Conservation (phyloP, 306 rosid genomes). For the Elaeagnus macrophylla region DNA sequence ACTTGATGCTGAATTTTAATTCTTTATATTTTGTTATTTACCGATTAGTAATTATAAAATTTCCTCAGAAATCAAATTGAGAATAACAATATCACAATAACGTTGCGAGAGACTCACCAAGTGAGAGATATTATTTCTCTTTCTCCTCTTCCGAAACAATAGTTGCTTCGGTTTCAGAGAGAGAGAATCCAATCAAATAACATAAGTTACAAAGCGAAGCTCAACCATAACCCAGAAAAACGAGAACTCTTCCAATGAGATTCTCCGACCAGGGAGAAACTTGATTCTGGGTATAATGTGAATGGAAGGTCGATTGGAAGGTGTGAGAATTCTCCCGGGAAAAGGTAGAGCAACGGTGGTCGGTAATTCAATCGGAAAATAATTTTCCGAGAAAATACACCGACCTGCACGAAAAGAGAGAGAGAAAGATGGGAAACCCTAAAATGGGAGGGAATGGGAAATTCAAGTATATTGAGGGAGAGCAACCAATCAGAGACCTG, state of each 20-base stretch:
- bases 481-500: slow-evolving; percentile 11
- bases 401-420: slow-evolving; percentile 42
- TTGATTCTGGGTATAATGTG: not conserved
- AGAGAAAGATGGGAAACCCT: slow-evolving; percentile 4
- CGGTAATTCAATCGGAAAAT: slow-evolving; percentile 29
- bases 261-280: no score
- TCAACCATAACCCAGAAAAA: not conserved
- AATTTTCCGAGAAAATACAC: slow-evolving; percentile 35
- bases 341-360: slow-evolving; percentile 13
- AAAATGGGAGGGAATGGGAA: slow-evolving; percentile 21
- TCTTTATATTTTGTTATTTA: no score
- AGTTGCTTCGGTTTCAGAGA: slow-evolving; percentile 4
- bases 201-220: slow-evolving; percentile 1
- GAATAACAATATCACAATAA: no score
- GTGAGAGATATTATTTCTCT: not conserved
- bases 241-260: not conserved
- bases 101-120: slow-evolving; percentile 18
- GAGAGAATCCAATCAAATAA: not conserved
- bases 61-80: no score
- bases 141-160: not conserved
- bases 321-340: not conserved
- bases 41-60: no score
- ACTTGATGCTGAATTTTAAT: no score
- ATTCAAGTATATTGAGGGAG: not conserved
- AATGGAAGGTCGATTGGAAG: not conserved